Percentiles rank a stretch among this genome's conserved stretches.
Evolutionary conservation across 805 yeast genomes (phyloP).

Genomic region (Alloascoidea hylecoeti): DNA sequence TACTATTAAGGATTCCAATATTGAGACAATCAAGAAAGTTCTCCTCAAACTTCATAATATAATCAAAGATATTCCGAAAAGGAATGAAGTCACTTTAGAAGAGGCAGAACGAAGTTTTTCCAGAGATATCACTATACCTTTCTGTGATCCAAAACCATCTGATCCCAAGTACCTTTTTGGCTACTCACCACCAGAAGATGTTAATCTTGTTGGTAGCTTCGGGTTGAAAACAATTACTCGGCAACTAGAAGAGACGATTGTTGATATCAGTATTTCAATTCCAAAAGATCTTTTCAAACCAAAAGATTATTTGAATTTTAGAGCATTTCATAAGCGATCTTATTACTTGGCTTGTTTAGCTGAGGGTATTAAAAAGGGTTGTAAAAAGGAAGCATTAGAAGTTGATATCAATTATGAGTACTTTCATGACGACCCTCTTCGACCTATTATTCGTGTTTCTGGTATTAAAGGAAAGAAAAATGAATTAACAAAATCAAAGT

Average conservation of each 20-base stretch:
- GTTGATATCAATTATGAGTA: conserved; percentile 46
- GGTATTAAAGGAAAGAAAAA: conserved; percentile 19
- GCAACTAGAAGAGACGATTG: conserved; percentile 46
- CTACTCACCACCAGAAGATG: conserved; percentile 54
- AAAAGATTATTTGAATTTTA: conserved; percentile 81
- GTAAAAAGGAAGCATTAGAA: conserved; percentile 33
- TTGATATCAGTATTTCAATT: conserved; percentile 78
- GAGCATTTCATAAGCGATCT: conserved; percentile 82
- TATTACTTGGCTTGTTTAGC: conserved; percentile 76
- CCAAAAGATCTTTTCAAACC: conserved; percentile 62
- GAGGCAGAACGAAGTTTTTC: conserved; percentile 45
- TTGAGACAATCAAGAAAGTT: conserved; percentile 54
- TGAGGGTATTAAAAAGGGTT: conserved; percentile 42
- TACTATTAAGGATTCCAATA: conserved; percentile 54
- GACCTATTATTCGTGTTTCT: conserved; percentile 56
- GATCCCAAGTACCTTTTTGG: conserved; percentile 59
- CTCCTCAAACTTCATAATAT: conserved; percentile 60
- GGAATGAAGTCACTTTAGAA: conserved; percentile 30
- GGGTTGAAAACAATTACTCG: conserved; percentile 73
- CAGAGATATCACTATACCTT: conserved; percentile 55
- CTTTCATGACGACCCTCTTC: conserved; percentile 60
- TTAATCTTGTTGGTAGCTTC: conserved; percentile 79
- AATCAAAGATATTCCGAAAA: conserved; percentile 49
- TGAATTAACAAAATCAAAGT: conserved; percentile 56
- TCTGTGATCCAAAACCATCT: conserved; percentile 77